These are phyloP conservation scores for Podospora fimiseda DNA, from an alignment of 495 filamentous ascomycete species.

Conservation along the genomic window DNA sequence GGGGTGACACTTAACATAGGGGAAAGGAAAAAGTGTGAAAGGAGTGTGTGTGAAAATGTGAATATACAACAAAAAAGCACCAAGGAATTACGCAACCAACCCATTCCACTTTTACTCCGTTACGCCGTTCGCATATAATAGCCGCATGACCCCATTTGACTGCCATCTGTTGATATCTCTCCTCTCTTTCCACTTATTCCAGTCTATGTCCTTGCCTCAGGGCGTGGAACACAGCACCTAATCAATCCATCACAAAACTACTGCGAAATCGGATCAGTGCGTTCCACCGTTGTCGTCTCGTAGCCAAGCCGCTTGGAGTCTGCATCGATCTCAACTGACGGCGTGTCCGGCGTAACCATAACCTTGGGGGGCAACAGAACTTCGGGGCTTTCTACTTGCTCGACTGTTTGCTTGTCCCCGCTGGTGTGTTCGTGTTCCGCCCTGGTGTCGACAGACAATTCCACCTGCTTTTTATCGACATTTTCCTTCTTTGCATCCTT, in stretches of 20 bases:
- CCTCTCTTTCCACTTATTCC: too few relatives aligned
- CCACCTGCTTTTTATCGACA: not conserved
- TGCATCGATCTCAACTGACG: slow-evolving; percentile 18
- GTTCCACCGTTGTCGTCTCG: slow-evolving; percentile 22
- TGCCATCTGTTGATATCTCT: too few relatives aligned
- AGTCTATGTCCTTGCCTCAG: not conserved
- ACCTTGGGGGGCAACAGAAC: slow-evolving; percentile 27
- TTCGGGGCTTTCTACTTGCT: not conserved
- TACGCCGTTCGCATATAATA: too few relatives aligned
- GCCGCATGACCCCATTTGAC: too few relatives aligned
- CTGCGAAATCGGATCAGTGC: slow-evolving; percentile 28
- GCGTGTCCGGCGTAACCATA: slow-evolving; percentile 37
- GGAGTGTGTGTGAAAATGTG: too few relatives aligned
- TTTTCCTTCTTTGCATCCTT: slow-evolving; percentile 4
- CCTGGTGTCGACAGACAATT: not conserved
- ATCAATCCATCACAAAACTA: slow-evolving; percentile 15
- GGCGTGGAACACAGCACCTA: not conserved
- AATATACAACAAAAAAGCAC: too few relatives aligned
- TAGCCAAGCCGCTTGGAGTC: slow-evolving; percentile 37
- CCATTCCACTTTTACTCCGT: too few relatives aligned
- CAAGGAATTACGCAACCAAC: too few relatives aligned
- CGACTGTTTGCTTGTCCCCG: not conserved
- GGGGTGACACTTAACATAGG: too few relatives aligned
- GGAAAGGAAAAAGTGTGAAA: too few relatives aligned
- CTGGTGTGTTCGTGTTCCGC: not conserved